Conservation (phyloP, 345 rosid genomes). For the Punica granatum region DNA sequence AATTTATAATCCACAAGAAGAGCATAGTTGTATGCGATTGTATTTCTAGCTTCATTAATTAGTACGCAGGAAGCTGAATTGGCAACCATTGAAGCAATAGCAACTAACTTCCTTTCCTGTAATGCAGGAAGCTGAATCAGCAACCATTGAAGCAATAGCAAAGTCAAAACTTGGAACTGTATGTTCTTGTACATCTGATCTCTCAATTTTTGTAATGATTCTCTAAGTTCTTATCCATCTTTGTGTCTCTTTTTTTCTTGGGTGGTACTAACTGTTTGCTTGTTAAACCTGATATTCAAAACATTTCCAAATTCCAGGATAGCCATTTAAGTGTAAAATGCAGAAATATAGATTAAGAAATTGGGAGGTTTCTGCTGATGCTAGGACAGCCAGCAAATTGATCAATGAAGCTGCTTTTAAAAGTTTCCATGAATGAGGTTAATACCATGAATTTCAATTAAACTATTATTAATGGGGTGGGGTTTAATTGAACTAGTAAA, state of each 20-base stretch:
- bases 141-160: conserved; percentile 79
- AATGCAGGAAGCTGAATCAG: conserved; percentile 81
- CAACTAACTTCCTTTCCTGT: conserved; percentile 21
- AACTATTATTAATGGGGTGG: not conserved
- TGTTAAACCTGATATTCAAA: not conserved
- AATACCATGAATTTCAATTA: not conserved
- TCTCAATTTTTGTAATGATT: not conserved
- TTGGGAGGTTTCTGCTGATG: not conserved
- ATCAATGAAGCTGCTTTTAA: not conserved
- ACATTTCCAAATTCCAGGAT: not conserved
- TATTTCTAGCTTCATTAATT: conserved; percentile 1
- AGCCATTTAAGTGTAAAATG: not conserved
- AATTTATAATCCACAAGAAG: not conserved
- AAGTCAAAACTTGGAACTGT: conserved; percentile 86
- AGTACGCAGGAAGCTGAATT: conserved; percentile 74
- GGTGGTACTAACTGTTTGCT: not conserved
- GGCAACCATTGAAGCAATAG: conserved; percentile 81
- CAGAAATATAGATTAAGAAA: not conserved
- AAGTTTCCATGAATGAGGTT: not conserved
- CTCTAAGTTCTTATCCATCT: not conserved
- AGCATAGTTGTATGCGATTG: not conserved
- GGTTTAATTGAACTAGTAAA: not conserved
- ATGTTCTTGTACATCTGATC: conserved; percentile 15
- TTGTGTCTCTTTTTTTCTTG: not conserved
- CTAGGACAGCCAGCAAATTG: not conserved